phyloP scores from a whole-genome alignment of 2,329 filamentous ascomycete species.

The Epichloe gansuensis region DNA sequence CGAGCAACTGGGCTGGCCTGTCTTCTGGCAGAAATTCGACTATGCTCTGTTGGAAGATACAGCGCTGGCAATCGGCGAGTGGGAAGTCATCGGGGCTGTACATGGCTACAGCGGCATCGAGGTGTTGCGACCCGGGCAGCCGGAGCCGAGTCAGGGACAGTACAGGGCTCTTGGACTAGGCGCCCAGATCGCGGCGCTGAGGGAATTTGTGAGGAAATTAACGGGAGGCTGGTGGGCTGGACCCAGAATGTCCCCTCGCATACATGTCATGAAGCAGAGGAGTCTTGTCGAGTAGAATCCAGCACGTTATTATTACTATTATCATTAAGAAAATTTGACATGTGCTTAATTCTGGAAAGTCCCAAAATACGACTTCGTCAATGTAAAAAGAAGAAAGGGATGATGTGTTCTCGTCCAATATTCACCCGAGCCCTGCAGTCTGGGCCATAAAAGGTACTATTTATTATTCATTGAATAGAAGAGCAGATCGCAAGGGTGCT shows the following conservation, averaged over 20 bases:
- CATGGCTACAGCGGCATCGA: slow-evolving; percentile 47
- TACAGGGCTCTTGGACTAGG: slow-evolving; percentile 33
- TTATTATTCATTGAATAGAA: neutral
- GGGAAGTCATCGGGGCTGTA: slow-evolving; percentile 44
- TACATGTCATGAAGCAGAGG: slow-evolving; percentile 33
- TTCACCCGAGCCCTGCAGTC: neutral
- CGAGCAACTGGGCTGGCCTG: slow-evolving; percentile 27
- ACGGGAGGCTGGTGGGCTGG: slow-evolving; percentile 55
- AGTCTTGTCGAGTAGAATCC: neutral
- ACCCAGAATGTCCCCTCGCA: slow-evolving; percentile 43
- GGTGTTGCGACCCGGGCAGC: slow-evolving; percentile 34
- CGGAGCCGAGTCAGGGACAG: slow-evolving; percentile 1
- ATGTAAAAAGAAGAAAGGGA: neutral
- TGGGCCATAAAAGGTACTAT: neutral
- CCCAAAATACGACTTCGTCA: no score
- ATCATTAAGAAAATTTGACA: no score
- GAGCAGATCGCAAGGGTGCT: neutral
- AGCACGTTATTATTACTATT: neutral
- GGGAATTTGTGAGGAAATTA: slow-evolving; percentile 26
- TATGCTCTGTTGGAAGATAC: slow-evolving; percentile 47
- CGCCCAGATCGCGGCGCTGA: slow-evolving; percentile 23
- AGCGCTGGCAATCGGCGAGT: slow-evolving; percentile 32
- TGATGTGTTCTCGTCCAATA: neutral
- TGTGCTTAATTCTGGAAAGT: no score
- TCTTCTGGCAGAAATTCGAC: slow-evolving; percentile 52